Base-by-base conservation (phyloP, 1,284 basidiomycete genomes). In the Cutaneotrichosporon daszewskae region DNA sequence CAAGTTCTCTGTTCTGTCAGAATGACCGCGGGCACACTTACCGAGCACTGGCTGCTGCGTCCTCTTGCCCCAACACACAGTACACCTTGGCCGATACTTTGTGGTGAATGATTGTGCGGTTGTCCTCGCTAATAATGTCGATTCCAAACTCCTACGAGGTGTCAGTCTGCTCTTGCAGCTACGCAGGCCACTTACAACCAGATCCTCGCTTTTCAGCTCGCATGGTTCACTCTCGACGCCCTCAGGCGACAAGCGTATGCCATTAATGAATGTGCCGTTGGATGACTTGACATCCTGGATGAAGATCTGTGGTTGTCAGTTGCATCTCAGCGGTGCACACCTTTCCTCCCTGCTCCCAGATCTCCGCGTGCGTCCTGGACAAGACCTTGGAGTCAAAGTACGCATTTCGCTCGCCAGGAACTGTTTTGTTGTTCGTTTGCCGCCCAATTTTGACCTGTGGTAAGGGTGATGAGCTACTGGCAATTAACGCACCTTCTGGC, bases 201-300 rank as follows among this genome's bases (percentile, higher is more conserved):
- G 85, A 66, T 97, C 92, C 60, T 95, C 92, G 35, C 81, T 85
- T 74, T 95, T 92, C 32, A 99, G 80, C 71, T 96, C 89, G 56
- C 82, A 94, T 0, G 90, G 87, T 25, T 95, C 87, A 0, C 87
- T 91, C 73, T 97, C 92, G 45, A 88, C 78, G 20, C 87, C 86
- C 69, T 99, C 92, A 1, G 80, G 78, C 51, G 86, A 90, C 33
- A 98, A 80, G 34, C 94, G 79, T 54, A 95, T 89, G 43, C 88
- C 84, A 58, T 99, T 97, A 71, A 99, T 94, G 66, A 98, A 98
- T 7, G 95, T 98, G 5, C 94, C 94, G 58, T 98, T 98, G 1
- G 89, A 94, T 49, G 88, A 92, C 75, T 95, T 95, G 64, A 97
- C 88, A 68, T 98, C 95, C 72, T 90, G 95, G 78, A 98, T 97